These are phyloP conservation scores for Asterochloris sp. DNA, from an alignment of 139 green algal species.

Conservation along the genomic window DNA sequence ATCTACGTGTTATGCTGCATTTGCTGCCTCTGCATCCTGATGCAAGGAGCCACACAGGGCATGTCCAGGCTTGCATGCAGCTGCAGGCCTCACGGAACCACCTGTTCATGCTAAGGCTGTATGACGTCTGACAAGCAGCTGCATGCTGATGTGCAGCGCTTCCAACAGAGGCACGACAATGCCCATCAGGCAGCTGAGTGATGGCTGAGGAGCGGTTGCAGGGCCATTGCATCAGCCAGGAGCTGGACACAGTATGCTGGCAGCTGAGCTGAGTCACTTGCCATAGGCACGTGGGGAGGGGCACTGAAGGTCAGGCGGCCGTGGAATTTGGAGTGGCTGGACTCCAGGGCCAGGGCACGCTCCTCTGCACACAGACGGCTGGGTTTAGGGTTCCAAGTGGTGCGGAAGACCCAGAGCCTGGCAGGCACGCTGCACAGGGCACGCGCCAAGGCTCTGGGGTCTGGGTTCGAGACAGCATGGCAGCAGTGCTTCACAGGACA, in stretches of 20 bases:
- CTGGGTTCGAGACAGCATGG: background rate
- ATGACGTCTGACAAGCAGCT: background rate
- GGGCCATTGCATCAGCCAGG: too few relatives aligned
- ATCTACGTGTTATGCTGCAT: background rate
- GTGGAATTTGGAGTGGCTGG: background rate
- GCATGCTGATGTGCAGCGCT: background rate
- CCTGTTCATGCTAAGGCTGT: too few relatives aligned
- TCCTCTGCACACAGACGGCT: background rate
- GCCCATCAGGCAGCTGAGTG: background rate
- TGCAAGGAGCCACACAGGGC: background rate
- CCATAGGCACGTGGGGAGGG: slow-evolving; percentile 8
- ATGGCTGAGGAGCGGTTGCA: too few relatives aligned
- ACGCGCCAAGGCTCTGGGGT: background rate
- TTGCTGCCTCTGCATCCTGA: background rate
- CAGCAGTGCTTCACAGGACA: background rate
- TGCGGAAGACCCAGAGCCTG: background rate
- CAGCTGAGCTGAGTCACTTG: background rate
- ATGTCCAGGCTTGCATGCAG: background rate
- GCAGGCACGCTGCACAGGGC: background rate
- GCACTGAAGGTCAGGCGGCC: slow-evolving; percentile 6
- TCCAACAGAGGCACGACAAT: background rate
- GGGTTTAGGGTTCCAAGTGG: background rate
- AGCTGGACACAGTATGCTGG: too few relatives aligned
- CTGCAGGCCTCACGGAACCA: background rate
- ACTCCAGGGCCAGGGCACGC: background rate